Evolutionary conservation across 129 eudicot genomes (phyloP), one percentile per base, ranked within the genome.

Genomic region (Oenanthe sinensis): DNA sequence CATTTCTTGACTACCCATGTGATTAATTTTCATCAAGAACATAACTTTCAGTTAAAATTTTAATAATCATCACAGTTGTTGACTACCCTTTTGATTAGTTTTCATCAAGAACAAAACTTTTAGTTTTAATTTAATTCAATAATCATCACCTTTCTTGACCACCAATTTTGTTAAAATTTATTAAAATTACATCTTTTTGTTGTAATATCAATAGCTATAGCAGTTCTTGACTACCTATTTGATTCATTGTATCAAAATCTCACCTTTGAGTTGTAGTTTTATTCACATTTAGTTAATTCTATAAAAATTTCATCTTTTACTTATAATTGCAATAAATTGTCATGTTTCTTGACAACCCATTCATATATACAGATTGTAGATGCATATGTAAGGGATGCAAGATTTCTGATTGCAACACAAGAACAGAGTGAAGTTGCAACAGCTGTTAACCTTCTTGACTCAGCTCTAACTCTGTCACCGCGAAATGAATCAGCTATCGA

Each of bases 331-430:
- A 69, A 24, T 69, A 40, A 13, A 7, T 6, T 20, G 14, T 13
- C 75, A 42, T 20, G 55, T 49, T 19, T 71, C 50, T 71, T 42
- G 75, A 42, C 12, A 20, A 15, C 33, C 50, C 49, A 19, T 42
- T 71, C 28, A 28, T 1, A 10, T 60, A 24, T 78, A 3, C 83
- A 95, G 98, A 87, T 95, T 73, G 97, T 86, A 76, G 97, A 95
- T 50, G 88, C 81, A 79, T 95, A 91, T 77, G 85, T 91, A 44
- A 84, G 81, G 75, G 98, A 95, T 4, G 98, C 98, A 19, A 85
- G 84, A 80, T 49, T 81, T 45, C 75, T 95, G 76, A 79, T 95
- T 33, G 88, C 92, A 20, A 88, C 96, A 36, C 93, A 82, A 3
- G 92, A 91, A 16, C 87, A 81, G 20, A 76, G 55, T 65, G 92